Percentiles rank a stretch among this genome's conserved stretches.
These are phyloP conservation scores for Arabis hirsuta DNA, from an alignment of 345 rosid genomes.

Conservation along the genomic window DNA sequence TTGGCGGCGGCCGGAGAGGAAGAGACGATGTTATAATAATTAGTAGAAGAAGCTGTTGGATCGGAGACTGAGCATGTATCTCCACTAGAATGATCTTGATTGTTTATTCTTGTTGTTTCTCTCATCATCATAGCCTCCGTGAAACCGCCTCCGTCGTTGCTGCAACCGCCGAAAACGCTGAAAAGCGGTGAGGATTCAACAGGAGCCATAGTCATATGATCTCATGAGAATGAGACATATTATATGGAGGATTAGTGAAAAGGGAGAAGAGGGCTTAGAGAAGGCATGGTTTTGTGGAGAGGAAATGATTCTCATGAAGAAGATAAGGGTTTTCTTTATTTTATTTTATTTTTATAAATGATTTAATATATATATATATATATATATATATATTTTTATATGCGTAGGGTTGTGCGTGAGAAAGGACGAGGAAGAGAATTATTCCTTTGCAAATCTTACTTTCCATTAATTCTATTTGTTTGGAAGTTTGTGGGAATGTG, in stretches of 20 bases:
- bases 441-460: constrained; percentile 68
- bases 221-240: constrained; percentile 26
- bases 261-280: constrained; percentile 39
- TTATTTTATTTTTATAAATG: constrained; percentile 8
- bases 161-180: constrained; percentile 38
- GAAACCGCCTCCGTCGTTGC: constrained; percentile 46
- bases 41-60: constrained; percentile 39
- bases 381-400: background rate
- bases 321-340: constrained; percentile 49
- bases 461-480: constrained; percentile 91
- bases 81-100: constrained; percentile 44
- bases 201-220: constrained; percentile 79
- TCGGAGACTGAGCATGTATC: constrained; percentile 57
- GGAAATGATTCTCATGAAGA: constrained; percentile 57
- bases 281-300: constrained; percentile 51
- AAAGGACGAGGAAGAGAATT: constrained; percentile 44
- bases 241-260: constrained; percentile 31
- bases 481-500: constrained; percentile 82
- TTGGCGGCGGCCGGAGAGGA: constrained; percentile 50
- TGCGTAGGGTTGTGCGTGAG: constrained; percentile 41
- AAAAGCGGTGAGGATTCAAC: constrained; percentile 49
- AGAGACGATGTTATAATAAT: constrained; percentile 38
- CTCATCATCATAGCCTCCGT: constrained; percentile 31
- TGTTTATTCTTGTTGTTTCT: constrained; percentile 40
- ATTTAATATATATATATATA: background rate